Evolutionary conservation across 768 basidiomycete genomes (phyloP).

Genomic region (Pulveroboletus sp.): DNA sequence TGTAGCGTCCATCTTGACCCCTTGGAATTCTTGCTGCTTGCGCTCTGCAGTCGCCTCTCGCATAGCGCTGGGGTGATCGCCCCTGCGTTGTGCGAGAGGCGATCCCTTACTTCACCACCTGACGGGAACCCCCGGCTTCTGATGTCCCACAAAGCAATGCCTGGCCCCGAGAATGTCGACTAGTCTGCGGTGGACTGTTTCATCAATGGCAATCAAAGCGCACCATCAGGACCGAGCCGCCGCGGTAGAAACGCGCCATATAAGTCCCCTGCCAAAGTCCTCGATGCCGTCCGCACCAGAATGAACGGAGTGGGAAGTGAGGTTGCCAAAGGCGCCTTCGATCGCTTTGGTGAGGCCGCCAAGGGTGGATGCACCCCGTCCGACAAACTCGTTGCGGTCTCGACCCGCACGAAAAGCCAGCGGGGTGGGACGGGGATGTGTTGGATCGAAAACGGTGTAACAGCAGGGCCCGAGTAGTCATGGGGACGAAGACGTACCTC

Average conservation of each 20-base stretch:
- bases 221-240: slow-evolving; percentile 69
- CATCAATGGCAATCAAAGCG: too few relatives aligned
- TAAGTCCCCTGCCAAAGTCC: slow-evolving; percentile 67
- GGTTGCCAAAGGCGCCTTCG: slow-evolving; percentile 59
- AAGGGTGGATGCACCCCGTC: slow-evolving; percentile 74
- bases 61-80: slow-evolving; percentile 47
- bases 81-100: slow-evolving; percentile 53
- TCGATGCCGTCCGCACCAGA: slow-evolving; percentile 63
- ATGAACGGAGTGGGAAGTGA: slow-evolving; percentile 56
- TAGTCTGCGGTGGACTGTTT: slow-evolving; percentile 10
- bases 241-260: slow-evolving; percentile 67
- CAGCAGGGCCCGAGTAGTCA: too few relatives aligned
- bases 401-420: slow-evolving; percentile 72
- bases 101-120: slow-evolving; percentile 64
- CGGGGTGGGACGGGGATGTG: slow-evolving; percentile 66
- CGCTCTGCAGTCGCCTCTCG: slow-evolving; percentile 47
- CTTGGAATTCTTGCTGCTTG: slow-evolving; percentile 61
- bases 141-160: slow-evolving; percentile 75
- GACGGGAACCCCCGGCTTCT: slow-evolving; percentile 65
- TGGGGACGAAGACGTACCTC: slow-evolving; percentile 8
- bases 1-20: slow-evolving; percentile 71
- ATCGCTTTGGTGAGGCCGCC: slow-evolving; percentile 73
- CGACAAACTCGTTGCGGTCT: slow-evolving; percentile 58
- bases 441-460: slow-evolving; percentile 23
- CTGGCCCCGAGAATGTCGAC: slow-evolving; percentile 56